Conservation (phyloP, 768 basidiomycete species). For the Kwoniella sp. region DNA sequence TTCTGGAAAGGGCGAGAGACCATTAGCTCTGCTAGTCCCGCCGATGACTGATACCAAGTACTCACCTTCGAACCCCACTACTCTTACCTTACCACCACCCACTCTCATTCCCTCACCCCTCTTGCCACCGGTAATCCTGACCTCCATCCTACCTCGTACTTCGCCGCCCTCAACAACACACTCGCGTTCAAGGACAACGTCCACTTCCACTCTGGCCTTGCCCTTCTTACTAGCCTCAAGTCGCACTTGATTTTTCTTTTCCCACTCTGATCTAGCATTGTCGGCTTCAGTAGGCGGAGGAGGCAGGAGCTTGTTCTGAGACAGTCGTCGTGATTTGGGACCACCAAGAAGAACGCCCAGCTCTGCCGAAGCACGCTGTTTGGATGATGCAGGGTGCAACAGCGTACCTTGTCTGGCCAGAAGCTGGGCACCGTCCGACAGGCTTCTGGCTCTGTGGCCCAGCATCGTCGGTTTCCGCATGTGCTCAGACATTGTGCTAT, state of each 20-base stretch:
- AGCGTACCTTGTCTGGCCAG: conserved; percentile 53
- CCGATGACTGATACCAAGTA: not conserved
- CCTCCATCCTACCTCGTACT: conserved; percentile 69
- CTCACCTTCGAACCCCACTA: conserved; percentile 80
- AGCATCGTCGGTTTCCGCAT: conserved; percentile 18
- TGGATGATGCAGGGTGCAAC: conserved; percentile 47
- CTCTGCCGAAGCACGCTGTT: conserved; percentile 48
- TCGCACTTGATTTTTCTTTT: conserved; percentile 63
- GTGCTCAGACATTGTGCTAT: conserved; percentile 33
- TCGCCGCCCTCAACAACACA: conserved; percentile 77
- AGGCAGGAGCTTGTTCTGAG: conserved; percentile 44
- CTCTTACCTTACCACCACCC: conserved; percentile 73
- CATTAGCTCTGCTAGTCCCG: not conserved
- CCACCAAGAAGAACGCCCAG: conserved; percentile 50
- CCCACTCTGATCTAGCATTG: conserved; percentile 26
- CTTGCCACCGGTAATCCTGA: conserved; percentile 65
- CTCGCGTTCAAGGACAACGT: conserved; percentile 75
- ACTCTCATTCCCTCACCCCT: conserved; percentile 66
- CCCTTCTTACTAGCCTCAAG: conserved; percentile 58
- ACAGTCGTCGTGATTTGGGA: conserved; percentile 34
- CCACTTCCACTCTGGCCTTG: conserved; percentile 74
- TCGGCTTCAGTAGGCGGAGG: conserved; percentile 36
- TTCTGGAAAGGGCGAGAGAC: conserved; percentile 15
- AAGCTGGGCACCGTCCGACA: conserved; percentile 51
- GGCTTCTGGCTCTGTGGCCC: conserved; percentile 33